Percentiles rank a stretch among this genome's conserved stretches.
Conservation (phyloP, 768 basidiomycete species). For the Russula foetens region DNA sequence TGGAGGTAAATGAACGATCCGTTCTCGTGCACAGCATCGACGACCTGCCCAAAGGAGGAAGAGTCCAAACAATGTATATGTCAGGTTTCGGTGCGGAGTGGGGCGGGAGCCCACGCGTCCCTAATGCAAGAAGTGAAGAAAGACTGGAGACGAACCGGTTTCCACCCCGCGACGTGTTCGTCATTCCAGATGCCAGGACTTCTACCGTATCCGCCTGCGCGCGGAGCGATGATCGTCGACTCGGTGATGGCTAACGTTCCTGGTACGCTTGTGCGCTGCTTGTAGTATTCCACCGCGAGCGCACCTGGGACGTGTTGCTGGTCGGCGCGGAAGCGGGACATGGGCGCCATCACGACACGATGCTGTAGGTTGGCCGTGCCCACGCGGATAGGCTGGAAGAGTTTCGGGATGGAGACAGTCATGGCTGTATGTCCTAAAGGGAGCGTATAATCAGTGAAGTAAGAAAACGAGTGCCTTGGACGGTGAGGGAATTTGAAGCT, state of each 20-base stretch:
- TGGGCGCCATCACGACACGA: slow-evolving; percentile 46
- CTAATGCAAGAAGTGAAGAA: no score
- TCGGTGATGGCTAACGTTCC: slow-evolving; percentile 54
- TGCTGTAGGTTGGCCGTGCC: slow-evolving; percentile 38
- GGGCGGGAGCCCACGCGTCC: no score
- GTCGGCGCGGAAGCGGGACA: slow-evolving; percentile 39
- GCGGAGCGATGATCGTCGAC: slow-evolving; percentile 41
- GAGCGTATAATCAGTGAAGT: background rate
- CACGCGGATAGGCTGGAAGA: slow-evolving; percentile 42
- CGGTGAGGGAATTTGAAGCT: no score
- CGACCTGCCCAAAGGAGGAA: no score
- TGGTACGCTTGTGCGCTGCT: slow-evolving; percentile 37
- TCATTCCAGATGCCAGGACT: slow-evolving; percentile 58
- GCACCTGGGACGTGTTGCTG: slow-evolving; percentile 28
- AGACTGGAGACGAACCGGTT: no score
- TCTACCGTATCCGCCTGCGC: slow-evolving; percentile 41
- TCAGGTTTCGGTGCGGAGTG: no score
- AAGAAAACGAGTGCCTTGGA: background rate
- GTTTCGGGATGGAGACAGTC: slow-evolving; percentile 14
- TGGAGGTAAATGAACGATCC: no score
- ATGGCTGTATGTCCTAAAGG: background rate
- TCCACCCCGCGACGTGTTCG: slow-evolving; percentile 48
- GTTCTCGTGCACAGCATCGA: no score
- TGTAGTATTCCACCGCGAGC: slow-evolving; percentile 38
- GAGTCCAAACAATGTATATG: no score